Percentiles rank a stretch among this genome's conserved stretches.
phyloP scores from a whole-genome alignment of 176 grass and related monocot genomes.

The Eleusine indica region DNA sequence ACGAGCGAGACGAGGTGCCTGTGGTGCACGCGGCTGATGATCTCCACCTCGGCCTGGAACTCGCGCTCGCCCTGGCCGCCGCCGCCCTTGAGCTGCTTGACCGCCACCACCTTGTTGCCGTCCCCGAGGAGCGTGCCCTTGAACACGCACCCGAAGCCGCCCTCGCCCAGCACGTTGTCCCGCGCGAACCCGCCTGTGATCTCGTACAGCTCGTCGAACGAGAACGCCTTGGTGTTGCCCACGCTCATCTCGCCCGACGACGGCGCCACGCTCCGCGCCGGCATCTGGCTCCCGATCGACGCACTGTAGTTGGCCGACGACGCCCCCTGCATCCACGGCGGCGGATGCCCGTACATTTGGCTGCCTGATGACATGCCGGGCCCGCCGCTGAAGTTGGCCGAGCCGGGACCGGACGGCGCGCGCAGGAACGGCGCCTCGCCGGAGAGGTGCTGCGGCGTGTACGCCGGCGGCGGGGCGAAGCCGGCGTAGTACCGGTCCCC shows the following conservation, averaged over 20 bases:
- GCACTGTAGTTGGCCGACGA: conserved; percentile 47
- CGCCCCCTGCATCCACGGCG: conserved; percentile 15
- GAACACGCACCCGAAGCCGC: conserved; percentile 93
- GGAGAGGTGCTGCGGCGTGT: conserved; percentile 63
- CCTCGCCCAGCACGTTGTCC: conserved; percentile 82
- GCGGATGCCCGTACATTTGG: conserved; percentile 13
- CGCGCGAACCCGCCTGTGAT: conserved; percentile 76
- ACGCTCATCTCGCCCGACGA: conserved; percentile 53
- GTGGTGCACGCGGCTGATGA: conserved; percentile 91
- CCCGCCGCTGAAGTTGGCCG: conserved; percentile 51
- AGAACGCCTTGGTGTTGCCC: conserved; percentile 65
- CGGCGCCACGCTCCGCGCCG: conserved; percentile 36
- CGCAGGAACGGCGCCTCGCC: conserved; percentile 71
- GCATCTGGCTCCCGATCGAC: conserved; percentile 45
- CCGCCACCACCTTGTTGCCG: conserved; percentile 74
- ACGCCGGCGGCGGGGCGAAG: conserved; percentile 52
- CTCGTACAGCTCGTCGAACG: conserved; percentile 77
- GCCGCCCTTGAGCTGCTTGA: conserved; percentile 91
- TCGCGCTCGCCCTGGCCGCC: conserved; percentile 93
- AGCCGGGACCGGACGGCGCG: conserved; percentile 38
- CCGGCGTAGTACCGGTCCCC: conserved; percentile 58
- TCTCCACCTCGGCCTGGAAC: conserved; percentile 97
- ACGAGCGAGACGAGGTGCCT: conserved; percentile 88
- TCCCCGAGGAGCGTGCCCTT: conserved; percentile 54
- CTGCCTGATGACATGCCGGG: conserved; percentile 29